Conservation (phyloP, 306 rosid species). For the Vigna hirtella region DNA sequence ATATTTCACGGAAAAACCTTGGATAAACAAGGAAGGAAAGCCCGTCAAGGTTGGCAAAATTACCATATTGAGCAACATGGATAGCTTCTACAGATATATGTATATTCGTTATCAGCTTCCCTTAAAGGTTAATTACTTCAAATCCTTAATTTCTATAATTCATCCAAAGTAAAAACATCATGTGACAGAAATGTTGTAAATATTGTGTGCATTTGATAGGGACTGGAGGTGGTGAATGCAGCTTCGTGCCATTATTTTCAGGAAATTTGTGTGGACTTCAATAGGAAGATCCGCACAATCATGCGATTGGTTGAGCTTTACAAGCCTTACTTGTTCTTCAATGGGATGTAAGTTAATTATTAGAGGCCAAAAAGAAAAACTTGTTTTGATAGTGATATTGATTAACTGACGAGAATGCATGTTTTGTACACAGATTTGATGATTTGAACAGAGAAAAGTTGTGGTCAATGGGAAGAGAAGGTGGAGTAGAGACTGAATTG, state of each 20-base stretch:
- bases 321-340: constrained; percentile 77
- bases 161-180: neutral
- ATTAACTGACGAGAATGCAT: neutral
- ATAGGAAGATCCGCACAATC: constrained; percentile 56
- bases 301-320: constrained; percentile 73
- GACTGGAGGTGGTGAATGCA: constrained; percentile 60
- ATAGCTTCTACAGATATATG: constrained; percentile 68
- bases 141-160: neutral
- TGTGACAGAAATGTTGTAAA: neutral
- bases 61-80: constrained; percentile 50
- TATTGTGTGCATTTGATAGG: constrained; percentile 49
- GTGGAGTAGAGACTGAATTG: constrained; percentile 55
- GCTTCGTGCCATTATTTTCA: constrained; percentile 64
- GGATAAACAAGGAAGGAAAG: constrained; percentile 67
- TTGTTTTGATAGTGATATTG: neutral
- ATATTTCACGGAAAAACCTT: constrained; percentile 66
- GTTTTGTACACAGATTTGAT: constrained; percentile 64
- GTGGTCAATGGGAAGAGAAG: constrained; percentile 49
- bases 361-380: neutral
- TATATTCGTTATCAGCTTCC: constrained; percentile 61
- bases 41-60: constrained; percentile 56
- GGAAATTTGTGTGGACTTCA: constrained; percentile 49
- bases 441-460: constrained; percentile 66
- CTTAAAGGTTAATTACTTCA: constrained; percentile 53
- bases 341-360: constrained; percentile 61